phyloP scores from a whole-genome alignment of 225 moss, liverwort and hornwort genomes.

The Polytrichum formosum region DNA sequence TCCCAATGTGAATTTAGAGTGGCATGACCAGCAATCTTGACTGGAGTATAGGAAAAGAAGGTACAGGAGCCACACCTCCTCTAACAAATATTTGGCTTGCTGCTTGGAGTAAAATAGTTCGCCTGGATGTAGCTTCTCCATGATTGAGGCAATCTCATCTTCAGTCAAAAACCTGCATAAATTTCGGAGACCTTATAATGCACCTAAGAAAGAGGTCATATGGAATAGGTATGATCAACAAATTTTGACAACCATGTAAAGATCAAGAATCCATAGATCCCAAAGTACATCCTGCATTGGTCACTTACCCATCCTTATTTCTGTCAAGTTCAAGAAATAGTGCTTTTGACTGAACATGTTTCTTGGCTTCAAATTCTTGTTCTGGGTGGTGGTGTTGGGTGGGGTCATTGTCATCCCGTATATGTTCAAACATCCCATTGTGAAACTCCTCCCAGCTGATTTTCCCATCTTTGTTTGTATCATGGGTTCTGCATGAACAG shows the following conservation, averaged over 20 bases:
- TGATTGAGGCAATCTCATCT: slow-evolving; percentile 57
- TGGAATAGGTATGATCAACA: too few species aligned
- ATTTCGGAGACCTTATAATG: too few species aligned
- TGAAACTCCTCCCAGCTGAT: slow-evolving; percentile 67
- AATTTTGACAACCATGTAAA: not conserved
- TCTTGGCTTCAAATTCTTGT: slow-evolving; percentile 48
- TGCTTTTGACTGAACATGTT: slow-evolving; percentile 48
- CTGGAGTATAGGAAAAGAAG: too few species aligned
- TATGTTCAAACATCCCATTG: slow-evolving; percentile 55
- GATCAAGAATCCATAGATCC: not conserved
- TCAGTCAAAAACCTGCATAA: slow-evolving; percentile 44
- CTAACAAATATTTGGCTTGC: slow-evolving; percentile 64
- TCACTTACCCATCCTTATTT: slow-evolving; percentile 58
- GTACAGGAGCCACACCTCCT: slow-evolving; percentile 34
- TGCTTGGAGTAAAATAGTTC: slow-evolving; percentile 65
- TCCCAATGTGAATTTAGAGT: too few species aligned
- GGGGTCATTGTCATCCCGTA: slow-evolving; percentile 48
- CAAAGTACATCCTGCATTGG: not conserved
- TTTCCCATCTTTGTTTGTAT: slow-evolving; percentile 49
- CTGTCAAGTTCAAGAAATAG: slow-evolving; percentile 44
- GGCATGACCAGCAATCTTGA: too few species aligned
- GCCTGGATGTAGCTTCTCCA: slow-evolving; percentile 63
- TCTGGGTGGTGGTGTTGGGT: slow-evolving; percentile 42
- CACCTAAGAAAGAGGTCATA: too few species aligned
- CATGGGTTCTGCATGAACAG: slow-evolving; percentile 38